phyloP scores from a whole-genome alignment of 148 eudicot genomes.

The Hydrangea macrophylla region DNA sequence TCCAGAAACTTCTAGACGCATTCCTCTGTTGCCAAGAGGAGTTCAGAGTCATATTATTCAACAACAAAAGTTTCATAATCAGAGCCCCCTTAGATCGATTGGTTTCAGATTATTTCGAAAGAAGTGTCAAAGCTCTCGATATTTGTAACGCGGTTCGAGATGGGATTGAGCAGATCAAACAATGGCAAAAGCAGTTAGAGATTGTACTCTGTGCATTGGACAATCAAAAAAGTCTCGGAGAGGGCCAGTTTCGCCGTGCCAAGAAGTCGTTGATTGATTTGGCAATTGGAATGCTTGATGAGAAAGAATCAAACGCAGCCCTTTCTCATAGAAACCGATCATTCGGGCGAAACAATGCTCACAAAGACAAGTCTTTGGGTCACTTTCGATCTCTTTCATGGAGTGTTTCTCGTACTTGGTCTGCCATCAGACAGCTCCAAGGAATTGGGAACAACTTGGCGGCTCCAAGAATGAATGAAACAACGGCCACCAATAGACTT shows the following conservation, averaged over 20 bases:
- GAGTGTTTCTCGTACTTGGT: slow-evolving; percentile 88
- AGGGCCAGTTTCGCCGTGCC: slow-evolving; percentile 68
- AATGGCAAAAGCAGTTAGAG: slow-evolving; percentile 70
- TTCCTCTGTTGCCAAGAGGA: slow-evolving; percentile 74
- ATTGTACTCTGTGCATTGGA: slow-evolving; percentile 52
- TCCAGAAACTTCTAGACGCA: slow-evolving; percentile 59
- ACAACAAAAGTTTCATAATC: slow-evolving; percentile 29
- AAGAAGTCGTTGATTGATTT: slow-evolving; percentile 70
- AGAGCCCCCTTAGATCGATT: slow-evolving; percentile 61
- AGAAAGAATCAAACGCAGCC: slow-evolving; percentile 48
- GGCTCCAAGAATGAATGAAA: slow-evolving; percentile 57
- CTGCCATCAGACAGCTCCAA: slow-evolving; percentile 72
- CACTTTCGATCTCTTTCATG: slow-evolving; percentile 69
- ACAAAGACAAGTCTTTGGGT: slow-evolving; percentile 38
- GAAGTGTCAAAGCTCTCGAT: slow-evolving; percentile 74
- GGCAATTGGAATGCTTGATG: slow-evolving; percentile 69
- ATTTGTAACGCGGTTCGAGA: slow-evolving; percentile 82
- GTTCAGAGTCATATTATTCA: slow-evolving; percentile 46
- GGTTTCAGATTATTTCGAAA: slow-evolving; percentile 52
- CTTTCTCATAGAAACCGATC: slow-evolving; percentile 61
- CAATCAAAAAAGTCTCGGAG: slow-evolving; percentile 46
- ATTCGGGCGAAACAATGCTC: slow-evolving; percentile 44
- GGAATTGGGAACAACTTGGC: slow-evolving; percentile 54
- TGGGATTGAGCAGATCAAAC: slow-evolving; percentile 74
- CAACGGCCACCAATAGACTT: slow-evolving; percentile 51